Conservation (phyloP, 371 early-diverging fungal genomes). For the Haplosporangium sp. region DNA sequence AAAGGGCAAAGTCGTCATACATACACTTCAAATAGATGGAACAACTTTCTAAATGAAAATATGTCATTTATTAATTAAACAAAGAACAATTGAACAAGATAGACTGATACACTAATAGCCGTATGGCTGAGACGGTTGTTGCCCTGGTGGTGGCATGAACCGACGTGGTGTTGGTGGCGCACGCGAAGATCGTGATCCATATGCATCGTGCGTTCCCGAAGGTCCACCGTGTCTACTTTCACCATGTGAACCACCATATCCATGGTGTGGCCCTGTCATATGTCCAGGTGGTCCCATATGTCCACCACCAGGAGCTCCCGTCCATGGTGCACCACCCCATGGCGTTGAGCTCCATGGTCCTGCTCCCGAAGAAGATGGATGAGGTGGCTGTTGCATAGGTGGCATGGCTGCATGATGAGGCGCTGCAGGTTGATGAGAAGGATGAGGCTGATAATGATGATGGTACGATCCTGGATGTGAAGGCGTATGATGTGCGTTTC, state of each 20-base stretch:
- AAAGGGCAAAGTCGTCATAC: no score
- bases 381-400: slow-evolving; percentile 40
- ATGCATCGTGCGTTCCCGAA: slow-evolving; percentile 38
- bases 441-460: slow-evolving; percentile 54
- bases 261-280: slow-evolving; percentile 53
- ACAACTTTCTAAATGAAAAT: no score
- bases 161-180: slow-evolving; percentile 55
- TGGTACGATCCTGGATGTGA: slow-evolving; percentile 36
- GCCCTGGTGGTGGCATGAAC: slow-evolving; percentile 53
- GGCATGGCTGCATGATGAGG: slow-evolving; percentile 38
- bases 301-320: slow-evolving; percentile 36
- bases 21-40: no score
- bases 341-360: slow-evolving; percentile 44
- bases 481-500: slow-evolving; percentile 34
- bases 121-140: slow-evolving; percentile 36
- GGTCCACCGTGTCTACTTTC: slow-evolving; percentile 32
- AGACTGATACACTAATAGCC: slow-evolving; percentile 16
- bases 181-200: slow-evolving; percentile 51
- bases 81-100: background rate
- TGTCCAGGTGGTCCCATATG: slow-evolving; percentile 52
- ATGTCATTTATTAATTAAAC: background rate
- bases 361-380: slow-evolving; percentile 27
- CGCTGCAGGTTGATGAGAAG: slow-evolving; percentile 26
- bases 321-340: slow-evolving; percentile 51
- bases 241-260: slow-evolving; percentile 28